Percentiles rank a stretch among this genome's conserved stretches.
Evolutionary conservation across 2,329 filamentous ascomycete species (phyloP).

Genomic region (Beauveria sp.): DNA sequence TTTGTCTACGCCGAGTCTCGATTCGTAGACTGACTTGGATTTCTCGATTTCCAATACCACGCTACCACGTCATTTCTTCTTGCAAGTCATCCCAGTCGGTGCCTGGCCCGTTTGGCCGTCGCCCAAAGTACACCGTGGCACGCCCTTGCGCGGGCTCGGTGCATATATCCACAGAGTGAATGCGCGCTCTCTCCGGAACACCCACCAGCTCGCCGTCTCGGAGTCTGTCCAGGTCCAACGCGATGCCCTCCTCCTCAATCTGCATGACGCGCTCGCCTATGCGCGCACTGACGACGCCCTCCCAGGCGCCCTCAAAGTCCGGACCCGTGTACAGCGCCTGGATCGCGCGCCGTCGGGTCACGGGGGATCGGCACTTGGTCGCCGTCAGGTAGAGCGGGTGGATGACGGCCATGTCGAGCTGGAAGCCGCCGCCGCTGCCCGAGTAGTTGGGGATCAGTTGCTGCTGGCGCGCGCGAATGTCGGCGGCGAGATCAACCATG

Average conservation of each 20-base stretch:
- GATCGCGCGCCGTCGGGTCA: slow-evolving; percentile 12
- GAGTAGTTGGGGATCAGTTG: neutral
- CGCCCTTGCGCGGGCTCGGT: slow-evolving; percentile 1
- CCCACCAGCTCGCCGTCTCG: slow-evolving; percentile 15
- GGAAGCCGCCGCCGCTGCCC: neutral
- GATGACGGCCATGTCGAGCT: slow-evolving; percentile 14
- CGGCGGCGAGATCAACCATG: slow-evolving; percentile 11
- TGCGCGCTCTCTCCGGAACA: slow-evolving; percentile 7
- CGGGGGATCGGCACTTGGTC: slow-evolving; percentile 13
- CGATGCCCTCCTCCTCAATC: slow-evolving; percentile 12
- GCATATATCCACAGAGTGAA: slow-evolving; percentile 11
- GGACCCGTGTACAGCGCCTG: slow-evolving; percentile 6
- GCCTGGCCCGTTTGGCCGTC: neutral
- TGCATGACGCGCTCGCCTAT: slow-evolving; percentile 11
- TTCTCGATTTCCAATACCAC: too few species aligned
- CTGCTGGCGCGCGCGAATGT: neutral
- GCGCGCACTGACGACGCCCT: slow-evolving; percentile 8
- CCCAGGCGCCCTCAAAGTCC: slow-evolving; percentile 11
- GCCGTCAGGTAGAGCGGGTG: slow-evolving; percentile 14
- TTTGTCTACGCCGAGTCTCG: too few species aligned
- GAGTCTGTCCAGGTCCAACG: neutral
- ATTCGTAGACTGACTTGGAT: fast-evolving
- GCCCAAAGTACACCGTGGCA: slow-evolving; percentile 4
- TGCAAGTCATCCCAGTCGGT: slow-evolving; percentile 1
- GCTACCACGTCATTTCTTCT: slow-evolving; percentile 4